A percentile compares a stretch with the other conserved stretches of the same genome.
Conservation (phyloP, 2,329 filamentous ascomycete species). For the Ophiocordyceps polyrhachis-furcata region DNA sequence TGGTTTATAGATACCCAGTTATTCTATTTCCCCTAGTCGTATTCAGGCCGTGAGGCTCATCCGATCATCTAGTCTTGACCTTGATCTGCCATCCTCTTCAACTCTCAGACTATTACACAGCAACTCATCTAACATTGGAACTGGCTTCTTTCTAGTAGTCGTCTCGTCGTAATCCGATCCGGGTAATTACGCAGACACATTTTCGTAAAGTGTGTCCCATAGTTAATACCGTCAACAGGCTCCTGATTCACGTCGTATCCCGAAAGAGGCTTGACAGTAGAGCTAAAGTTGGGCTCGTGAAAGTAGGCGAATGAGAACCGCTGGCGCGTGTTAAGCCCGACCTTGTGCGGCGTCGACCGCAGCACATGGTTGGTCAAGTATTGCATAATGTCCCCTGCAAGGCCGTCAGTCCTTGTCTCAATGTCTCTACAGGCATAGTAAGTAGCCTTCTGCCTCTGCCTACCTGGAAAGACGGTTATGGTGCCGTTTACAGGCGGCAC, state of each 20-base stretch:
- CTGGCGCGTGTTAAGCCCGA: slow-evolving; percentile 27
- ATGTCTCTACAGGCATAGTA: too few relatives aligned
- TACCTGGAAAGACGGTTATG: slow-evolving; percentile 30
- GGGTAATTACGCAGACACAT: slow-evolving; percentile 32
- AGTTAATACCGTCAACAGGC: slow-evolving; percentile 22
- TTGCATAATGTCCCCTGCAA: slow-evolving; percentile 30
- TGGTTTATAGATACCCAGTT: too few relatives aligned
- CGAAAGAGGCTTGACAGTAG: slow-evolving; percentile 22
- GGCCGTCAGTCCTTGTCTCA: not conserved
- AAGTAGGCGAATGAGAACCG: slow-evolving; percentile 31
- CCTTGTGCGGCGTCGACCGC: slow-evolving; percentile 29
- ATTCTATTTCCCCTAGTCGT: too few relatives aligned
- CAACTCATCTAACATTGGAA: not conserved
- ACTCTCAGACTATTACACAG: not conserved
- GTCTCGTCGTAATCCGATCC: slow-evolving; percentile 22
- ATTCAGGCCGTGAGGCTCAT: too few relatives aligned
- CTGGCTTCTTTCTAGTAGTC: slow-evolving; percentile 6
- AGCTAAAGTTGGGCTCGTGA: slow-evolving; percentile 29
- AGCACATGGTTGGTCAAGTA: slow-evolving; percentile 26
- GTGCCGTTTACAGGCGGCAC: slow-evolving; percentile 23
- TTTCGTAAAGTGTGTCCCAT: slow-evolving; percentile 32
- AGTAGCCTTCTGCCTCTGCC: not conserved
- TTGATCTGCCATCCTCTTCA: not conserved
- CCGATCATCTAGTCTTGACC: not conserved
- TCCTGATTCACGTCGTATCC: slow-evolving; percentile 16